Base-by-base conservation (phyloP, 345 rosid genomes). In the Gossypium herbaceum region DNA sequence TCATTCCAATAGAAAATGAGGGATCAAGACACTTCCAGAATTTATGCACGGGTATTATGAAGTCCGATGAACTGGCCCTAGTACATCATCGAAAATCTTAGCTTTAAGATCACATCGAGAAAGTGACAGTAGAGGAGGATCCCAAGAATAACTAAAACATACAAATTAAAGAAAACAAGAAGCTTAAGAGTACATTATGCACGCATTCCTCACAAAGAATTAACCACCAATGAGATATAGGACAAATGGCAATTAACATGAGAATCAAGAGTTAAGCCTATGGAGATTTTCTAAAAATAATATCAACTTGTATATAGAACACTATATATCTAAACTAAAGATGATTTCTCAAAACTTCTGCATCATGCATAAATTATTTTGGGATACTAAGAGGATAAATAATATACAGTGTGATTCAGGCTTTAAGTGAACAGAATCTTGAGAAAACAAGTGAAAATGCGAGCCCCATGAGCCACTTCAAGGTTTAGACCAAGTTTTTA, bases 1-100 rank as follows among this genome's bases (percentile, higher is more conserved):
- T 89, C 97, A 86, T 95, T 75, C 99, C 99, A 72, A 85, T 83
- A 69, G 88, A 74, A 39, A 93, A 88, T 7, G 88, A 82, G 74
- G 84, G 86, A 75, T 86, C 85, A 45, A 88, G 86, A 78, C 93
- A 89, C 86, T 89, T 95, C 82, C 87, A 76, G 88, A 90, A 95
- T 63, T 86, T 93, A 7, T 83, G 83, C 29, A 81, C 81, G 20
- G 97, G 93, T 55, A 91, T 73, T 63, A 95, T 80, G 78, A 93
- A 93, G 78, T 88, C 94, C 9, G 98, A 91, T 57, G 90, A 81
- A 76, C 86, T 86, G 24, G 84, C 88, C 85, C 97, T 90, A 76
- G 76, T 80, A 63, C 10, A 60, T 13, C 16, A 29, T 19, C 22
- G 22, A 73, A 75, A 20, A 56, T 16, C 4, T 48, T 51, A 9